phyloP scores from a whole-genome alignment of 495 filamentous ascomycete species.

The Chaetomium tenue region DNA sequence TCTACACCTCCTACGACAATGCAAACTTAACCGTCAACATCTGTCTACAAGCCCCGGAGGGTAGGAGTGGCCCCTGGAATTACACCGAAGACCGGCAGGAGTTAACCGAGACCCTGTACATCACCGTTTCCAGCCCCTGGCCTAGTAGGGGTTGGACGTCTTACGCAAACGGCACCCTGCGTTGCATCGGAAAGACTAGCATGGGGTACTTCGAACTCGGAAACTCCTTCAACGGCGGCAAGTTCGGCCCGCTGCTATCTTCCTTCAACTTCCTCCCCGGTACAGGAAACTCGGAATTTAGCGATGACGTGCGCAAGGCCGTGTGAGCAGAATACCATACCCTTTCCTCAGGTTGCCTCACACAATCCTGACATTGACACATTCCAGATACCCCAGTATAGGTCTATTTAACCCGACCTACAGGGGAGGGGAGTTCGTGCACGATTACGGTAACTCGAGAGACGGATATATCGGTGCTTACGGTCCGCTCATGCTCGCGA shows the following conservation, averaged over 20 bases:
- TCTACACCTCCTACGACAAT: no score
- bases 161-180: background rate
- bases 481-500: no score
- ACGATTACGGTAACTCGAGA: no score
- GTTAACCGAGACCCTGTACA: background rate
- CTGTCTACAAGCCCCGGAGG: background rate
- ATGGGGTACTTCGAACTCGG: slow-evolving; percentile 20
- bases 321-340: no score
- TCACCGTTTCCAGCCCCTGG: background rate
- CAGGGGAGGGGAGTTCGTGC: no score
- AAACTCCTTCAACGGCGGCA: slow-evolving; percentile 8
- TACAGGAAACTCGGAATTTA: background rate
- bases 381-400: no score
- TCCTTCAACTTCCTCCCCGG: background rate
- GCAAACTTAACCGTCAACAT: background rate
- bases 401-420: no score
- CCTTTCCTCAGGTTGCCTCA: no score
- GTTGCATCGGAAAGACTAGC: background rate
- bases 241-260: slow-evolving; percentile 1
- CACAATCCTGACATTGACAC: no score
- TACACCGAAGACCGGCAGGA: background rate
- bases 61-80: background rate
- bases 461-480: no score
- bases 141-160: no score
- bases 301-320: background rate